Conservation (phyloP, 176 grass and related monocot genomes). For the Phoenix dactylifera region DNA sequence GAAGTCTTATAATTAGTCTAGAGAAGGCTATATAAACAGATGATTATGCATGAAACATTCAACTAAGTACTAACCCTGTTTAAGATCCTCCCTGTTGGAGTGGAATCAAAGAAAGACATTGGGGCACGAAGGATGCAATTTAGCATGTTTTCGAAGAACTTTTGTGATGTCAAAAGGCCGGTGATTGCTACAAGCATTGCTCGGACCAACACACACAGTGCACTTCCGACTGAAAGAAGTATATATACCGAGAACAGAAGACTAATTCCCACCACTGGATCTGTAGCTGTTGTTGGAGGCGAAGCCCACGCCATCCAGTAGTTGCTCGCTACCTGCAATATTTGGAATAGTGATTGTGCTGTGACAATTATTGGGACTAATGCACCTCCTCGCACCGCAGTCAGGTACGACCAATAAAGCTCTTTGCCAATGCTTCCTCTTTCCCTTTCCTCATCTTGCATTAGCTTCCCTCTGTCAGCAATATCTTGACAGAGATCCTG, state of each 20-base stretch:
- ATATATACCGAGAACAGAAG: conserved; percentile 67
- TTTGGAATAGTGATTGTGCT: conserved; percentile 68
- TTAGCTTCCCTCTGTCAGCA: conserved; percentile 66
- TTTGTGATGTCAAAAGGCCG: conserved; percentile 65
- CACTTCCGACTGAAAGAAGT: conserved; percentile 51
- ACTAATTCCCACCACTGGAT: conserved; percentile 38
- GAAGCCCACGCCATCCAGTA: conserved; percentile 97
- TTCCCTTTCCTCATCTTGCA: conserved; percentile 92
- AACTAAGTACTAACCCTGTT: conserved; percentile 59
- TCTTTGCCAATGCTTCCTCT: conserved; percentile 77
- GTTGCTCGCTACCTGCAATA: conserved; percentile 85
- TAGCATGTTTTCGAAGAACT: conserved; percentile 84
- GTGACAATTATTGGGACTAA: conserved; percentile 58
- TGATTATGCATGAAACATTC: not conserved
- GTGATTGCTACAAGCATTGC: conserved; percentile 39
- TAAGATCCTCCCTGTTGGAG: conserved; percentile 88
- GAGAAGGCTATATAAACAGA: not conserved
- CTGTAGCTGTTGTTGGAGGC: conserved; percentile 44
- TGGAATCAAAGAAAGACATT: conserved; percentile 99
- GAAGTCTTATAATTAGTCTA: conserved; percentile 11
- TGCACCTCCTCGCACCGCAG: conserved; percentile 54
- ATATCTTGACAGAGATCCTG: conserved; percentile 54
- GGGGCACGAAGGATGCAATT: conserved; percentile 66
- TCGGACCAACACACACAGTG: conserved; percentile 53
- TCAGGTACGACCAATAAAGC: conserved; percentile 84